Percentiles rank a stretch among this genome's conserved stretches.
Conservation (phyloP, 2,329 filamentous ascomycete genomes). For the Lachnellula cervina region DNA sequence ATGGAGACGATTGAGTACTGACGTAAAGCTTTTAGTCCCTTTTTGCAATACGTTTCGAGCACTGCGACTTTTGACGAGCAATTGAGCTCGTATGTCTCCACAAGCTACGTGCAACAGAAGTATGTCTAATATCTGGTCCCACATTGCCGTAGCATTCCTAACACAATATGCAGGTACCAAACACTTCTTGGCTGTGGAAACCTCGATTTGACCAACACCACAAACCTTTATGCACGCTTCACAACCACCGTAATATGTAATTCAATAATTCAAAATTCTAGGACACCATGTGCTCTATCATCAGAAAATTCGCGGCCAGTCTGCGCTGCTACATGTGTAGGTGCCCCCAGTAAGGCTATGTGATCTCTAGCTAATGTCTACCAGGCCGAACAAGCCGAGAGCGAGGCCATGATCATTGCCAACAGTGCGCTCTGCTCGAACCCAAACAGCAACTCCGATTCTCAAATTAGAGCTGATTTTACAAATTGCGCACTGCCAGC, state of each 20-base stretch:
- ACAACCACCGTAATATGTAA: slow-evolving; percentile 92
- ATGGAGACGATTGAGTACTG: slow-evolving; percentile 11
- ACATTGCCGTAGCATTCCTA: slow-evolving; percentile 25
- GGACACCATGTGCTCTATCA: slow-evolving; percentile 61
- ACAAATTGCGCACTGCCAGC: slow-evolving; percentile 80
- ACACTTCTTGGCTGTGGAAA: slow-evolving; percentile 73
- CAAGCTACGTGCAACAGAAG: slow-evolving; percentile 72
- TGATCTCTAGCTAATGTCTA: slow-evolving; percentile 27
- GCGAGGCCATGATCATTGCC: slow-evolving; percentile 78
- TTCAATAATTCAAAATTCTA: slow-evolving; percentile 86
- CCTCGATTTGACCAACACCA: slow-evolving; percentile 73
- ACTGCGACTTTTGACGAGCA: slow-evolving; percentile 71
- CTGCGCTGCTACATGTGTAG: slow-evolving; percentile 84
- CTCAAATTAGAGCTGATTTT: slow-evolving; percentile 86
- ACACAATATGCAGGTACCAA: slow-evolving; percentile 61
- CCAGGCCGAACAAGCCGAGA: slow-evolving; percentile 76
- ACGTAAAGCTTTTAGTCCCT: slow-evolving; percentile 55
- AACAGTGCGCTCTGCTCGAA: slow-evolving; percentile 68
- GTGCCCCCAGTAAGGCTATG: slow-evolving; percentile 32
- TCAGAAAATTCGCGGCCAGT: slow-evolving; percentile 64
- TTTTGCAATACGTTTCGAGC: slow-evolving; percentile 76
- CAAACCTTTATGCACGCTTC: slow-evolving; percentile 84
- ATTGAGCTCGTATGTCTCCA: slow-evolving; percentile 67
- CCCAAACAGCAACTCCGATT: slow-evolving; percentile 59
- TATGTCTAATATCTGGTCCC: slow-evolving; percentile 41